These are phyloP conservation scores for Leccinum pachyderme DNA, from an alignment of 1,284 basidiomycete species.

Conservation along the genomic window DNA sequence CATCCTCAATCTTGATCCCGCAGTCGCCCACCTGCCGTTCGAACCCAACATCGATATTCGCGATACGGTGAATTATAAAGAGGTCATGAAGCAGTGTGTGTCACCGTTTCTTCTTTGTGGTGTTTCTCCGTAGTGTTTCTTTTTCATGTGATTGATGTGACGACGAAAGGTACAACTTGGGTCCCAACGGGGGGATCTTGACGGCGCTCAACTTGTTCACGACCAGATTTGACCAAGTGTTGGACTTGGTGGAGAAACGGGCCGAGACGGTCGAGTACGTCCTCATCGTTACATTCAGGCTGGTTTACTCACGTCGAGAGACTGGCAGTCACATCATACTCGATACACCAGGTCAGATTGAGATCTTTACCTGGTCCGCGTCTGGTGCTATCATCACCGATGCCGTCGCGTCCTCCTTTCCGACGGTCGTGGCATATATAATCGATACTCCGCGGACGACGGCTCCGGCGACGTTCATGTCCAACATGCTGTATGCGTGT, in stretches of 20 bases:
- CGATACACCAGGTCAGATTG: slow-evolving; percentile 98
- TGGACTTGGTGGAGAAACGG: slow-evolving; percentile 89
- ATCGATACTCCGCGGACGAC: slow-evolving; percentile 97
- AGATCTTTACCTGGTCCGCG: slow-evolving; percentile 99
- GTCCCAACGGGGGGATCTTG: slow-evolving; percentile 96
- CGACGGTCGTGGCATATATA: slow-evolving; percentile 94
- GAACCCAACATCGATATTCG: slow-evolving; percentile 97
- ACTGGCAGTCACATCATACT: slow-evolving; percentile 81
- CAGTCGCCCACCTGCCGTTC: slow-evolving; percentile 88
- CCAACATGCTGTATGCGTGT: slow-evolving; percentile 99
- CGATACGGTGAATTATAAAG: slow-evolving; percentile 95
- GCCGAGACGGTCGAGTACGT: slow-evolving; percentile 83
- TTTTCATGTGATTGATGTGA: slow-evolving; percentile 17
- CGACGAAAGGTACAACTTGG: slow-evolving; percentile 83
- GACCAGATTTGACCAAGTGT: slow-evolving; percentile 98
- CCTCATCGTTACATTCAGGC: slow-evolving; percentile 12
- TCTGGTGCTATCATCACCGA: slow-evolving; percentile 99
- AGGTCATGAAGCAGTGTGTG: slow-evolving; percentile 99
- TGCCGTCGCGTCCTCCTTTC: slow-evolving; percentile 90
- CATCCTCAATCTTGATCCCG: slow-evolving; percentile 97
- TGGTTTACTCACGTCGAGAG: not conserved
- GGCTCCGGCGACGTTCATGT: slow-evolving; percentile 98
- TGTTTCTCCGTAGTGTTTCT: slow-evolving; percentile 2
- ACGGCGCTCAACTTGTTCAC: slow-evolving; percentile 98
- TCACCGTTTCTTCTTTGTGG: slow-evolving; percentile 17